These are phyloP conservation scores for Cryphonectria carpinicola DNA, from an alignment of 2,329 filamentous ascomycete genomes.

Conservation along the genomic window DNA sequence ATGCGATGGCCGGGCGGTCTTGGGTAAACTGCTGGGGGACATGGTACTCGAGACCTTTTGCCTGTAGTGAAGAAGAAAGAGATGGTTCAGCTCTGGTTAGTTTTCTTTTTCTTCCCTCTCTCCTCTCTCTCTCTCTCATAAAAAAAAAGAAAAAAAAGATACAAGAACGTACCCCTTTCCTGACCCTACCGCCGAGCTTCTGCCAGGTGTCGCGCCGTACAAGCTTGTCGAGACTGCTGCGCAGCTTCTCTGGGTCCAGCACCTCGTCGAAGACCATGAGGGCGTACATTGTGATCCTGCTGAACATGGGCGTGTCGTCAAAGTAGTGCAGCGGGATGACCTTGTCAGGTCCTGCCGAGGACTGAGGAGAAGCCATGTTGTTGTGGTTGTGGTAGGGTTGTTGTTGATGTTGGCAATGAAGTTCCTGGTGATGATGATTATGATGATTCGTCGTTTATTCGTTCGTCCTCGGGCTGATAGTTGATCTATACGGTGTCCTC, in stretches of 20 bases:
- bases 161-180: slow-evolving; percentile 16
- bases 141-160: not conserved
- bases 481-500: not conserved
- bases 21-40: slow-evolving; percentile 36
- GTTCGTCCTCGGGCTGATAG: not conserved
- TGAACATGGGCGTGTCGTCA: slow-evolving; percentile 32
- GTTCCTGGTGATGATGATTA: not conserved
- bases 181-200: slow-evolving; percentile 33
- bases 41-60: not conserved
- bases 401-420: not conserved
- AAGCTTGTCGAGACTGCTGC: slow-evolving; percentile 31
- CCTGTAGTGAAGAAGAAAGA: not conserved
- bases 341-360: slow-evolving; percentile 19
- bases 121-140: no score
- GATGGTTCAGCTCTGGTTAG: not conserved
- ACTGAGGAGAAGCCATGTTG: not conserved
- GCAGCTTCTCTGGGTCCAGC: slow-evolving; percentile 33
- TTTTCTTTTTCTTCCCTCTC: not conserved
- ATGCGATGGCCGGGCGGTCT: slow-evolving; percentile 41
- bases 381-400: not conserved
- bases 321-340: slow-evolving; percentile 33
- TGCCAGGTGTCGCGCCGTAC: slow-evolving; percentile 33
- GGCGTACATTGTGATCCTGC: slow-evolving; percentile 32
- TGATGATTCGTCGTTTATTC: not conserved
- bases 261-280: slow-evolving; percentile 33